These are phyloP conservation scores for Penicillium fimorum DNA, from an alignment of 495 filamentous ascomycete species.

Conservation along the genomic window DNA sequence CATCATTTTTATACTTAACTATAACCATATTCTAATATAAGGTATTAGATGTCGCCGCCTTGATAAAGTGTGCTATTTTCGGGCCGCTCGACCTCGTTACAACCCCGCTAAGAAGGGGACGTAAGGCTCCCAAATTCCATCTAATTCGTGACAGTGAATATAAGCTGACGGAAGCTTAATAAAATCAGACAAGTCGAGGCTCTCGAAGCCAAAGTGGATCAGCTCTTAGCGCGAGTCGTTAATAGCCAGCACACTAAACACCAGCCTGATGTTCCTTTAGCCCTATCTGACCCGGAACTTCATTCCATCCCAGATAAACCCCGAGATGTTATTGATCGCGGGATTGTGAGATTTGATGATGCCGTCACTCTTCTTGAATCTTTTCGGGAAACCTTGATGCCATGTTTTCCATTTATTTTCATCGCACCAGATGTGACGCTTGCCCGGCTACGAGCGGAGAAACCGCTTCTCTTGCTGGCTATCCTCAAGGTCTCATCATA, in stretches of 20 bases:
- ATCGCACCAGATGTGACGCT: conserved; percentile 13
- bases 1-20: conserved; percentile 6
- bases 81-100: conserved; percentile 15
- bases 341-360: conserved; percentile 15
- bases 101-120: conserved; percentile 15
- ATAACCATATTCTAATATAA: conserved; percentile 8
- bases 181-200: conserved; percentile 13
- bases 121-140: conserved; percentile 12
- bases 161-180: conserved; percentile 5
- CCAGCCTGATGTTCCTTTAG: background rate
- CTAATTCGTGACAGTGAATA: conserved; percentile 7
- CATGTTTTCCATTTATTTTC: conserved; percentile 18
- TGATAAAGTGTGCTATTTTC: conserved; percentile 24
- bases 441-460: conserved; percentile 18
- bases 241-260: conserved; percentile 4
- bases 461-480: conserved; percentile 20
- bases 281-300: background rate
- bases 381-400: conserved; percentile 3
- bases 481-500: conserved; percentile 18
- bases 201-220: conserved; percentile 23
- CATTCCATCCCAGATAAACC: conserved; percentile 2
- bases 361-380: background rate
- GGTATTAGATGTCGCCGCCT: conserved; percentile 18
- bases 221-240: conserved; percentile 17
- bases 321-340: conserved; percentile 17